Evolutionary conservation across 1,139 yeast species (phyloP).

Genomic region (Trichomonascaceae sp.): DNA sequence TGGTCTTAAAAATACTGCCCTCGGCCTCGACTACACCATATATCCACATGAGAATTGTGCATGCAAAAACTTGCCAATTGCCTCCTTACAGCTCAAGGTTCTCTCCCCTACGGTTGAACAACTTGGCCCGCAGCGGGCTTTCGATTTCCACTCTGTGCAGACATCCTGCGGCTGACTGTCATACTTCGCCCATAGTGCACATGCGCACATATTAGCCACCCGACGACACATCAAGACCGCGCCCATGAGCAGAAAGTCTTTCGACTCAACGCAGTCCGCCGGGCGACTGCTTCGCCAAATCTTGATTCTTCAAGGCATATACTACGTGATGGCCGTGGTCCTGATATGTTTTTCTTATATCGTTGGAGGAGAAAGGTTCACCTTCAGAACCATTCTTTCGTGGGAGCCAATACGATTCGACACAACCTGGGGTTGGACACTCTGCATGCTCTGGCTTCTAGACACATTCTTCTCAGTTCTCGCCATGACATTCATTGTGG

Average conservation of each 20-base stretch:
- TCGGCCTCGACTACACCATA: too few relatives aligned
- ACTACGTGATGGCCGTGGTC: constrained; percentile 25
- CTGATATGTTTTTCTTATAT: constrained; percentile 25
- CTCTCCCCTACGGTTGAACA: too few relatives aligned
- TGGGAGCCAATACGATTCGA: constrained; percentile 67
- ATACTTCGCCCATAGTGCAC: too few relatives aligned
- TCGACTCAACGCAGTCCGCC: constrained; percentile 18
- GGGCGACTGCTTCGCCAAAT: constrained; percentile 27
- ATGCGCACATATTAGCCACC: too few relatives aligned
- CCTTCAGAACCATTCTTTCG: constrained; percentile 60
- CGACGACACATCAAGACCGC: too few relatives aligned
- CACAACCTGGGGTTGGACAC: constrained; percentile 67
- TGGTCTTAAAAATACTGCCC: too few relatives aligned
- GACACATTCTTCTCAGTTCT: constrained; percentile 52
- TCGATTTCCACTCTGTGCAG: too few relatives aligned
- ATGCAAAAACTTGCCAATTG: too few relatives aligned
- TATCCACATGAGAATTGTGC: too few relatives aligned
- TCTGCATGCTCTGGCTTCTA: constrained; percentile 64
- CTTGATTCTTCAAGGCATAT: constrained; percentile 24
- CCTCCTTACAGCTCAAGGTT: too few relatives aligned
- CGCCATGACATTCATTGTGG: constrained; percentile 77
- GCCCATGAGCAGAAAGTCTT: background rate
- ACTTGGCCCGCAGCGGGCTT: too few relatives aligned
- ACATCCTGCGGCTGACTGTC: too few relatives aligned
- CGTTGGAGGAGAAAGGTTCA: constrained; percentile 32